Base-by-base conservation (phyloP, 345 rosid species). In the Clausena lansium region DNA sequence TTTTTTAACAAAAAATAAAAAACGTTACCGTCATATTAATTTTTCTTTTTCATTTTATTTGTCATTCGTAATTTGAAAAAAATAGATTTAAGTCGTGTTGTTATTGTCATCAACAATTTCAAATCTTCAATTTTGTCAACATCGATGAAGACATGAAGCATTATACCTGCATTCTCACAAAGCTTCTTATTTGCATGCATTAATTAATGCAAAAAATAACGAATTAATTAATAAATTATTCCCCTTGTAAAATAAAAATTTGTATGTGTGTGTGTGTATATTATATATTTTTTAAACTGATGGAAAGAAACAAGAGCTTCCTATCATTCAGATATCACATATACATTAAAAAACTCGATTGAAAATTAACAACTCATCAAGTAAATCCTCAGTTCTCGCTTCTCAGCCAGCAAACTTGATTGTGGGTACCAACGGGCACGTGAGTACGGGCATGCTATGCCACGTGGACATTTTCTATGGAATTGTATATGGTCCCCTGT, bases 241-340 rank as follows among this genome's bases (percentile, higher is more conserved):
- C 7, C 9, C 14, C 13, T 59, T 25, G 4, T 5, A 45, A 13
- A 45, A 45, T 45, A 13, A 4, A 13, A 2, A 27, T 25, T 6
- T 27, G 0, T 61, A 17, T 61, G 6, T 11, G 1, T 60, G 3
- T 24, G 14, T 28, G 28, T 13, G 9, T 30, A 2, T 30, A 30
- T 30, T n/a, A n/a, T n/a, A n/a, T n/a, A n/a, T n/a, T n/a, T 25
- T 6, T 28, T 6, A 50, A 61, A 62, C 52, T 32, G 24, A 0
- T 41, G 6, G 33, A 24, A 0, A 35, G 60, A 14, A 33, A 68
- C 67, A 57, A 41, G 27, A 54, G 65, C 27, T 45, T 38, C 78
- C 75, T 59, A 81, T 73, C 81, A 77, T 77, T 81, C 59, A 58
- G 32, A 68, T 27, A 78, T 68, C 71, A 73, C 67, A 60, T 81